Evolutionary conservation across 371 early-diverging fungal species (phyloP).

Genomic region (Mortierella sp.): DNA sequence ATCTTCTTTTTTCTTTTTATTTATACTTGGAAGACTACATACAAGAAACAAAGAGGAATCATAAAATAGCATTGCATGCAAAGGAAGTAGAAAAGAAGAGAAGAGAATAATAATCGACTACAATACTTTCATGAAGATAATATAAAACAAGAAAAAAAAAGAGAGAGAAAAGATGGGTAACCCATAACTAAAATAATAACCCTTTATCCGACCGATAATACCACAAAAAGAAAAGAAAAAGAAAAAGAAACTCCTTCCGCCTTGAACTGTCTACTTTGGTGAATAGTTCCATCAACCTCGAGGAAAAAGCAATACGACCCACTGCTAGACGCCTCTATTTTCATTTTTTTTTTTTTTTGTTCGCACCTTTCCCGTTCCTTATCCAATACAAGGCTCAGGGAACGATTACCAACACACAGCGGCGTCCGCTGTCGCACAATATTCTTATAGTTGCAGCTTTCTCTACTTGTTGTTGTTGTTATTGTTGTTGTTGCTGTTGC

Average conservation of each 20-base stretch:
- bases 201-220: no score
- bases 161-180: constrained; percentile 14
- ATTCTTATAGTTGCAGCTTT: background rate
- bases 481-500: no score
- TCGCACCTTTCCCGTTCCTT: background rate
- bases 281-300: background rate
- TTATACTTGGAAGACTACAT: constrained; percentile 11
- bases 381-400: constrained; percentile 9
- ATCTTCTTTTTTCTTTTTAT: constrained; percentile 9
- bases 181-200: background rate
- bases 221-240: constrained; percentile 9
- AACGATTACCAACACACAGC: background rate
- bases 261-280: background rate
- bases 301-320: background rate
- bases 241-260: background rate
- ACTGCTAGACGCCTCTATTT: background rate
- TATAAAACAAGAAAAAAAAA: background rate
- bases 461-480: background rate
- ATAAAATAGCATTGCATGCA: constrained; percentile 11
- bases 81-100: background rate
- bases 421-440: background rate
- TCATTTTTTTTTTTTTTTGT: background rate
- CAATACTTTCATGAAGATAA: background rate
- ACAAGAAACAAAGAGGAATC: constrained; percentile 5
- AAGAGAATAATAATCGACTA: background rate